Conservation (phyloP, 352 stramenopile genomes). For the Pythium periplocum region DNA sequence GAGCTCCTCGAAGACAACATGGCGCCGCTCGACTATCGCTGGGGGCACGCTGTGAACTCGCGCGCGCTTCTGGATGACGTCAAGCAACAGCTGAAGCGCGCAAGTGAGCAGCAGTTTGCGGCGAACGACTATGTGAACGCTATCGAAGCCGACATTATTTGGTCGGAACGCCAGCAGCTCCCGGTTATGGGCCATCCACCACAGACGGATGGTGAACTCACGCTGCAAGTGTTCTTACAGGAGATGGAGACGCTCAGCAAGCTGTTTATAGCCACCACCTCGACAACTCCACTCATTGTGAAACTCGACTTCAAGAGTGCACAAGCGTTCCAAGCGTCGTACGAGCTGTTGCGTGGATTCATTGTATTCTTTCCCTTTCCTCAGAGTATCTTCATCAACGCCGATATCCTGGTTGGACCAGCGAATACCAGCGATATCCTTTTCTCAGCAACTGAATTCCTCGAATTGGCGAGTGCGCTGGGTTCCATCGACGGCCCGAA, state of each 20-base stretch:
- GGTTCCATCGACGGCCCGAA: conserved; percentile 23
- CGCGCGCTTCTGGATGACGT: conserved; percentile 24
- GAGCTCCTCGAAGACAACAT: conserved; percentile 14
- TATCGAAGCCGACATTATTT: conserved; percentile 71
- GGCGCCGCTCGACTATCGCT: conserved; percentile 50
- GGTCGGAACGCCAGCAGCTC: conserved; percentile 36
- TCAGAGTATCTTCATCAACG: conserved; percentile 59
- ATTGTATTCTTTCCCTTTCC: conserved; percentile 40
- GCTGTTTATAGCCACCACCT: conserved; percentile 4
- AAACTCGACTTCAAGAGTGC: conserved; percentile 74
- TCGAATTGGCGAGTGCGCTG: conserved; percentile 32
- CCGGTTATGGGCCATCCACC: conserved; percentile 68
- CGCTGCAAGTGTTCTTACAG: conserved; percentile 34
- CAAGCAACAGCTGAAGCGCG: conserved; percentile 20
- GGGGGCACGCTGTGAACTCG: conserved; percentile 67
- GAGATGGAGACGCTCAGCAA: conserved; percentile 35
- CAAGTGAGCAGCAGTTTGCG: conserved; percentile 15
- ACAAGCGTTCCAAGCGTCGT: conserved; percentile 33
- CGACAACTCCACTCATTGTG: conserved; percentile 48
- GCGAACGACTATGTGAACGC: conserved; percentile 39
- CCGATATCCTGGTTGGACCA: conserved; percentile 57
- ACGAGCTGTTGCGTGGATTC: conserved; percentile 28
- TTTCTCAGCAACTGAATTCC: conserved; percentile 45
- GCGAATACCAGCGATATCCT: conserved; percentile 29
- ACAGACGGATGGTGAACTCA: conserved; percentile 45